Conservation (phyloP, 306 rosid genomes). For the Sphenostylis stenocarpa region DNA sequence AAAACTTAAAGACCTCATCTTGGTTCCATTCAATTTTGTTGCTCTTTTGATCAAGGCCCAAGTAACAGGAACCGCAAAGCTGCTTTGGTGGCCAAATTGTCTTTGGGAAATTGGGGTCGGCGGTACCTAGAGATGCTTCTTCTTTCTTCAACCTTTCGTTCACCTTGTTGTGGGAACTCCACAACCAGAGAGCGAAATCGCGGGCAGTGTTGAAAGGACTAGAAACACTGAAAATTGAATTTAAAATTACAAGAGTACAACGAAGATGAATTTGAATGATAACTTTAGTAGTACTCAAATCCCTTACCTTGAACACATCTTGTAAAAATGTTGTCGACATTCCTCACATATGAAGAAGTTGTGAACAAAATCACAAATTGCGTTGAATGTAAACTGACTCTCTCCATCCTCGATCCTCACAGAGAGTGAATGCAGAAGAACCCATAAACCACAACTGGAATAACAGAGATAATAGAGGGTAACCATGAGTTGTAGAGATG, state of each 20-base stretch:
- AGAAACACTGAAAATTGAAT: conserved; percentile 56
- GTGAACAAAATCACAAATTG: conserved; percentile 82
- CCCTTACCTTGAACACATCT: conserved; percentile 80
- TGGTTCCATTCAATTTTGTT: conserved; percentile 63
- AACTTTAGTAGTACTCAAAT: neutral
- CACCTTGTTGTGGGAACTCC: conserved; percentile 82
- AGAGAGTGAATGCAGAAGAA: conserved; percentile 91
- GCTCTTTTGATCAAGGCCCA: conserved; percentile 41
- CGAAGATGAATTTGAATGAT: conserved; percentile 23
- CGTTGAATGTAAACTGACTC: conserved; percentile 76
- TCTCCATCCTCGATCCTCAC: conserved; percentile 88
- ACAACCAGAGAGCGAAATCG: conserved; percentile 85
- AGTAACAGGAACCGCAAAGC: conserved; percentile 74
- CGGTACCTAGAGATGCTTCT: conserved; percentile 70
- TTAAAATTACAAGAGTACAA: conserved; percentile 27
- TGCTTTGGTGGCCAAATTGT: conserved; percentile 86
- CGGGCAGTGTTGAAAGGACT: conserved; percentile 77
- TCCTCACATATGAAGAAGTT: conserved; percentile 96
- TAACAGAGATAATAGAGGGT: conserved; percentile 19
- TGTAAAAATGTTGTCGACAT: conserved; percentile 86
- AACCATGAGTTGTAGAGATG: neutral
- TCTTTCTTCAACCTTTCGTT: conserved; percentile 76
- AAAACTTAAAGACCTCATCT: conserved; percentile 64
- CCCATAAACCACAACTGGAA: conserved; percentile 96
- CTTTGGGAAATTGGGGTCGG: conserved; percentile 93